phyloP scores from a whole-genome alignment of 2,329 filamentous ascomycete species.

The Sarocladiaceae sp. region DNA sequence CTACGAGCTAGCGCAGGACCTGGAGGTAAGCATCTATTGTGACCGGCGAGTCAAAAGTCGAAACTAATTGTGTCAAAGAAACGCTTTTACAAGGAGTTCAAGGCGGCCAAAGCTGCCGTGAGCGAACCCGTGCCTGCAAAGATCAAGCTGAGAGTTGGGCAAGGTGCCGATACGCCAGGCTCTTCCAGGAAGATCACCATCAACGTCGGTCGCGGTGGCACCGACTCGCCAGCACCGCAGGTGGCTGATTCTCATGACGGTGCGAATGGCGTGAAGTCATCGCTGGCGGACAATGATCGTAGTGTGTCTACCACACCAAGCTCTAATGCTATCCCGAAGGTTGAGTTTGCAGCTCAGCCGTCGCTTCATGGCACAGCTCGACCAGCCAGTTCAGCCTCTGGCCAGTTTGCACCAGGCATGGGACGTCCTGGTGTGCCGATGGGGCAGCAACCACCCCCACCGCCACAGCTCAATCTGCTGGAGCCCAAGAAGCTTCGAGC shows the following conservation, averaged over 20 bases:
- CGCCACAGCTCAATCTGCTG: conserved; percentile 26
- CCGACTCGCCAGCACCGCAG: conserved; percentile 47
- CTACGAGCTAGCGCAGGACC: conserved; percentile 68
- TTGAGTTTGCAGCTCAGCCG: conserved; percentile 15
- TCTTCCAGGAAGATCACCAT: conserved; percentile 65
- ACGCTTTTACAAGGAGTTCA: conserved; percentile 64
- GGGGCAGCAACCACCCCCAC: conserved; percentile 17
- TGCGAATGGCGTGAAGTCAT: neutral
- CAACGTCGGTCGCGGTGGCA: conserved; percentile 58
- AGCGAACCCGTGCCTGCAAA: conserved; percentile 70
- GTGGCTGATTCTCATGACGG: conserved; percentile 17
- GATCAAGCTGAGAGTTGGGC: conserved; percentile 72
- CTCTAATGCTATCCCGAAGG: neutral
- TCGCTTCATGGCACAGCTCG: conserved; percentile 11
- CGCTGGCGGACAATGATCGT: neutral
- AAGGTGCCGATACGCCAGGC: conserved; percentile 37
- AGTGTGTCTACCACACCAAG: conserved; percentile 2
- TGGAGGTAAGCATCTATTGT: conserved; percentile 57
- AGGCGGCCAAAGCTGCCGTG: conserved; percentile 68
- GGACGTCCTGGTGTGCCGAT: conserved; percentile 13
- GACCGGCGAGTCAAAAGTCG: conserved; percentile 13
- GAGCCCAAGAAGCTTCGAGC: conserved; percentile 34
- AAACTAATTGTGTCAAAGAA: conserved; percentile 39
- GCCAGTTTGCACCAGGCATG: neutral
- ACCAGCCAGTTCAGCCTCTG: conserved; percentile 14